A percentile compares a stretch with the other conserved stretches of the same genome.
Conservation (phyloP, 495 filamentous ascomycete genomes). For the Penicillium simplicissimum region DNA sequence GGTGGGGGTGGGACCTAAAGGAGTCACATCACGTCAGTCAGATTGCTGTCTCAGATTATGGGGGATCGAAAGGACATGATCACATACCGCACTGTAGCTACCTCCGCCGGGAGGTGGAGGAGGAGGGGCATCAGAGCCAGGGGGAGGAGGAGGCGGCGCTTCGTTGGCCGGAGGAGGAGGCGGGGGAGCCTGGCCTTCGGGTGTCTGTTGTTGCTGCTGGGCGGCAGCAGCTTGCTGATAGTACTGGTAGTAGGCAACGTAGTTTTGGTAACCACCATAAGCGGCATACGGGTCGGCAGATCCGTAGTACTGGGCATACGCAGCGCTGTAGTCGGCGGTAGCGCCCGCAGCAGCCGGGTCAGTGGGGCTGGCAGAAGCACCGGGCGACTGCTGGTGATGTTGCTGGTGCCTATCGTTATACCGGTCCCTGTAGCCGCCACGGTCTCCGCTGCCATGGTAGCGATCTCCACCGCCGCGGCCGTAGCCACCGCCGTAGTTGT, state of each 20-base stretch:
- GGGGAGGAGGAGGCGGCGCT: slow-evolving; percentile 62
- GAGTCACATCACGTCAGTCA: background rate
- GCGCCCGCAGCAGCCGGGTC: slow-evolving; percentile 31
- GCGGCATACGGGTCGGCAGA: slow-evolving; percentile 83
- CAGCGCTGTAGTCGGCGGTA: slow-evolving; percentile 64
- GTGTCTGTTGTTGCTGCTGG: slow-evolving; percentile 47
- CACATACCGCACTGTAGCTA: slow-evolving; percentile 67
- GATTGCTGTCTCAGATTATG: background rate
- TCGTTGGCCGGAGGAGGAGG: slow-evolving; percentile 61
- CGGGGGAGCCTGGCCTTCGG: slow-evolving; percentile 52
- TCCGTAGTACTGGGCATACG: slow-evolving; percentile 82
- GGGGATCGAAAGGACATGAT: background rate
- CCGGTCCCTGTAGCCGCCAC: slow-evolving; percentile 34
- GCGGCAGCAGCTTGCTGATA: slow-evolving; percentile 64
- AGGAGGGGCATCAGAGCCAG: slow-evolving; percentile 61
- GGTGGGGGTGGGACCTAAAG: slow-evolving; percentile 53
- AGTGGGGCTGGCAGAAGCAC: slow-evolving; percentile 40
- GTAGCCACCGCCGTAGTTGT: slow-evolving; percentile 48
- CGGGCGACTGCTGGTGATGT: slow-evolving; percentile 36
- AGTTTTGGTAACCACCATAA: slow-evolving; percentile 84
- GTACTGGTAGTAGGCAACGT: slow-evolving; percentile 68
- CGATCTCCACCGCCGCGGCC: slow-evolving; percentile 34
- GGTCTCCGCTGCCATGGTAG: slow-evolving; percentile 28
- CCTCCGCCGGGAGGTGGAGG: slow-evolving; percentile 60
- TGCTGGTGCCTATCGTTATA: slow-evolving; percentile 38